phyloP scores from a whole-genome alignment of 306 rosid species.

The Lathyrus aphaca region DNA sequence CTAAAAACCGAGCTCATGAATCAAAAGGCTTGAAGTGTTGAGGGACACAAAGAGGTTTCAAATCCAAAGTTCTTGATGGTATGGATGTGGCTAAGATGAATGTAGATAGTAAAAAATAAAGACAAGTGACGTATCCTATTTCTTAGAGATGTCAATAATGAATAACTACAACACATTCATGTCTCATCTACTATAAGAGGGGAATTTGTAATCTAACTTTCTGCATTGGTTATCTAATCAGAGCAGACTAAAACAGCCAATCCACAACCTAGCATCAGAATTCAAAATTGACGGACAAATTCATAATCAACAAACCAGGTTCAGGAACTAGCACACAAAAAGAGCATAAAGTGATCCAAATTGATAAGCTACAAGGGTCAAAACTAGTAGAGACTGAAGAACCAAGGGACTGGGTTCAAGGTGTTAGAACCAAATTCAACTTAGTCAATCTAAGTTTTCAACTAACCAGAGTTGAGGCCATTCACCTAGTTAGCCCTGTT shows the following conservation, averaged over 20 bases:
- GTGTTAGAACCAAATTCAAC: not conserved
- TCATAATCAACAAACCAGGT: not conserved
- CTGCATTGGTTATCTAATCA: not conserved
- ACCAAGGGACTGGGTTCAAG: not conserved
- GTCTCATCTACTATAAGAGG: not conserved
- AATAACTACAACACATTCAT: not conserved
- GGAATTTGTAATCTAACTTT: not conserved
- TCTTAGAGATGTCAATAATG: not conserved
- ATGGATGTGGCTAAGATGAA: not conserved
- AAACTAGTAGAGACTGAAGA: not conserved
- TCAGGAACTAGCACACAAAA: not conserved
- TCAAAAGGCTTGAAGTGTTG: not conserved
- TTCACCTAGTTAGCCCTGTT: not conserved
- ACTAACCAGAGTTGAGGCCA: not conserved
- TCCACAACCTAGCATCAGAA: not conserved
- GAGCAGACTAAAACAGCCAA: not conserved
- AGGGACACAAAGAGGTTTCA: not conserved
- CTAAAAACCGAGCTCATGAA: not conserved
- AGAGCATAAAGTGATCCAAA: not conserved
- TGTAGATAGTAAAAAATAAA: not conserved
- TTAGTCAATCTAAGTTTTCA: not conserved
- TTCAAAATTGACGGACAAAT: not conserved
- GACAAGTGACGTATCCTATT: not conserved
- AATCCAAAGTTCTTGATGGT: not conserved
- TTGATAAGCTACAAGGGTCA: not conserved